Conservation (phyloP, 371 early-diverging fungal genomes). For the Batkoa obscura region DNA sequence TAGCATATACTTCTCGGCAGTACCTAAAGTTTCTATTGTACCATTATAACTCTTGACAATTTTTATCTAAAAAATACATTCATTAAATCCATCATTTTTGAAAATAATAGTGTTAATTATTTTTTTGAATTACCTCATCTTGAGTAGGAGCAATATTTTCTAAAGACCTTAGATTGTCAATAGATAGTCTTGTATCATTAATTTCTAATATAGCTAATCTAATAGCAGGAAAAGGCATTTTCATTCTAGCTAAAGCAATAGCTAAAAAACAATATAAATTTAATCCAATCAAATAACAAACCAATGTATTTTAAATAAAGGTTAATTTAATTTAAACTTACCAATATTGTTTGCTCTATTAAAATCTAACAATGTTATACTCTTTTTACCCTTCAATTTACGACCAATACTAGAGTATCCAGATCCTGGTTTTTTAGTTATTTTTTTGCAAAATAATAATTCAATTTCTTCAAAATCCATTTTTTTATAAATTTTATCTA, state of each 20-base stretch:
- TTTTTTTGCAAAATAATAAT: conserved; percentile 11
- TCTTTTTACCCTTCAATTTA: neutral
- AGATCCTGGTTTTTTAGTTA: neutral
- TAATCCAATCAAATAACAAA: no score
- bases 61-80: neutral
- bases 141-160: conserved; percentile 36
- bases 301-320: no score
- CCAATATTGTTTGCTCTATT: conserved; percentile 34
- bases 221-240: conserved; percentile 37
- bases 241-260: conserved; percentile 50
- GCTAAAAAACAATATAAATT: conserved; percentile 11
- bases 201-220: conserved; percentile 42
- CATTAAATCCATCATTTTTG: no score
- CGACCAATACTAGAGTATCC: conserved; percentile 1
- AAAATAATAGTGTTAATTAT: no score
- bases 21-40: conserved; percentile 7
- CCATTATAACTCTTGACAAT: conserved; percentile 7
- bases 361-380: conserved; percentile 31
- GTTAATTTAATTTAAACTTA: no score
- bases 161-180: conserved; percentile 32
- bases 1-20: conserved; percentile 11
- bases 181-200: conserved; percentile 29
- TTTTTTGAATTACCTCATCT: conserved; percentile 22
- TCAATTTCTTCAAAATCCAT: conserved; percentile 16
- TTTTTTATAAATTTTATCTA: neutral